Base-by-base conservation (phyloP, 2,329 filamentous ascomycete species). In the Aspergillus bombycis region DNA sequence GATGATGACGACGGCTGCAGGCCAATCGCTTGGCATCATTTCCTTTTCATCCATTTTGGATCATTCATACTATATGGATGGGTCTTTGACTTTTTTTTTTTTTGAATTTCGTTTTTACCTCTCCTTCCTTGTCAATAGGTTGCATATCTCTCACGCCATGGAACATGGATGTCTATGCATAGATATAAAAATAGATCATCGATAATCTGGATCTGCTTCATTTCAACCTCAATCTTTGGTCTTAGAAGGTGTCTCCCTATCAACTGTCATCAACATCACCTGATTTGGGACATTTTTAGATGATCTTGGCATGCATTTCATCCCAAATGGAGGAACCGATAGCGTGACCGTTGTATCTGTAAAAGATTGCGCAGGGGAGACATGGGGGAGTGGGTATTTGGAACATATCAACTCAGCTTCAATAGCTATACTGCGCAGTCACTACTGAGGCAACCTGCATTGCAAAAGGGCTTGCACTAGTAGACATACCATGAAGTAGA, bases 1-100 rank as follows among this genome's bases (percentile, higher is more conserved):
- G 61, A 58, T 58, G 60, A 62, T 58, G 56, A 62, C 55, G 61
- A 62, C 61, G 55, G 61, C 56, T 45, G 56, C 61, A 60, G 48
- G 48, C 34, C 32, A 54, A 41, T 53, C 19, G 34, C 48, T 60
- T 60, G 48, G 58, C 58, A 52, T 50, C 48, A 55, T 55, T 38
- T 55, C 52, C 32, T 55, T 38, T 23, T 38, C 52, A 3, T 38
- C 52, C 52, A 8, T 21, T 55, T 55, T 55, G 34, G 52, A 10
- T 41, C 23, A 8, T 36, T 54, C 52, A 54, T 54, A 36, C 52
- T 54, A 34, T 54, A n/a, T 28, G 14, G 23, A 52, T 28, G 48
- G 48, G 28, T 52, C 28, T 16, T 34, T 53, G 16, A 11, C 50
- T 53, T 53, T 53, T 53, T 34, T 34, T 54, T 54, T 54, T 23